Conservation (phyloP, 1,139 yeast genomes). For the Kodamaea ohmeri region DNA sequence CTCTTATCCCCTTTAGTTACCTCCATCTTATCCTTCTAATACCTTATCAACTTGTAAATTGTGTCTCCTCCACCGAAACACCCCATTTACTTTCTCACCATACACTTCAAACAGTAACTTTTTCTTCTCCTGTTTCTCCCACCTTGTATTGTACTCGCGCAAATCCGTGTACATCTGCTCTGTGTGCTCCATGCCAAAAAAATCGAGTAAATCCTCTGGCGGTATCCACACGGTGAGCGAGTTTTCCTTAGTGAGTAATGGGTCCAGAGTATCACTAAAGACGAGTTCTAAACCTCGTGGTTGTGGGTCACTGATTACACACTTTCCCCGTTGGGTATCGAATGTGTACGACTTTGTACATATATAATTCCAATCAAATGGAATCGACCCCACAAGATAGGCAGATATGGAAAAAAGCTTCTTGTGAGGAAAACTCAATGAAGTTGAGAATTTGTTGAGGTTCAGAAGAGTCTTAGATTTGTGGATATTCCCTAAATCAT, state of each 20-base stretch:
- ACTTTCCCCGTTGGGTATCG: constrained; percentile 7
- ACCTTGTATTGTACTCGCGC: constrained; percentile 5
- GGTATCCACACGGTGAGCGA: constrained; percentile 20
- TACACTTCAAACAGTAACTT: constrained; percentile 5
- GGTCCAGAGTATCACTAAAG: constrained; percentile 16
- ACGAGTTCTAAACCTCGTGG: constrained; percentile 24
- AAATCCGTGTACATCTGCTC: constrained; percentile 22
- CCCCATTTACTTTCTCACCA: neutral
- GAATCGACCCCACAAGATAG: constrained; percentile 21
- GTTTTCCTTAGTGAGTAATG: constrained; percentile 15
- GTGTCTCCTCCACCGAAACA: constrained; percentile 7
- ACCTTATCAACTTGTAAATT: neutral
- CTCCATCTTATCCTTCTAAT: too few species aligned
- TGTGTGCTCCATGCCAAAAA: constrained; percentile 18
- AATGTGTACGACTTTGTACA: constrained; percentile 26
- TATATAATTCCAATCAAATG: constrained; percentile 24
- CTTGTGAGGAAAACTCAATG: neutral
- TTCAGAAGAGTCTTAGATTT: too few species aligned
- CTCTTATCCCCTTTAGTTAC: too few species aligned
- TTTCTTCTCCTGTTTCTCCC: constrained; percentile 5
- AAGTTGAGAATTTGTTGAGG: too few species aligned
- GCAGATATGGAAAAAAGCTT: constrained; percentile 11
- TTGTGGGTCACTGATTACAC: constrained; percentile 23
- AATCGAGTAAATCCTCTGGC: constrained; percentile 16
- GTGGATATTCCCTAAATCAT: too few species aligned